Conservation (phyloP, 306 rosid species). For the Astragalus glycyphyllos region DNA sequence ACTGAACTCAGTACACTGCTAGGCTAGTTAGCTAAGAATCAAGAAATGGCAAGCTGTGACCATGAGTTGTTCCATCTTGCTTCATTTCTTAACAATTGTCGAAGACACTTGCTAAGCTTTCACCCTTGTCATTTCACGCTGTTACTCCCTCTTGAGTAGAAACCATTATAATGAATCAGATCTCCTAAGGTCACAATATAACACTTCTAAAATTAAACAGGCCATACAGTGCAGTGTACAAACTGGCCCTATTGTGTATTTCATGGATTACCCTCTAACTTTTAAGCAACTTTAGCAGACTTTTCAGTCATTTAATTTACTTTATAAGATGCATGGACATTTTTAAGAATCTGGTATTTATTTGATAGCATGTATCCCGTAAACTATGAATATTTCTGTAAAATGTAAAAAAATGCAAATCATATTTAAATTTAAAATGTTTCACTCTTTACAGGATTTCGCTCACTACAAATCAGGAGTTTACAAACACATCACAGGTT, state of each 20-base stretch:
- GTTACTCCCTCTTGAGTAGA: not conserved
- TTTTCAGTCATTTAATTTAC: constrained; percentile 6
- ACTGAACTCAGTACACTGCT: too few species aligned
- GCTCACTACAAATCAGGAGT: constrained; percentile 98
- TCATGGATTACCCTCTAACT: not conserved
- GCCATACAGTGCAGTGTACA: not conserved
- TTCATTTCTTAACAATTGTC: not conserved
- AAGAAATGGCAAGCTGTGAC: too few species aligned
- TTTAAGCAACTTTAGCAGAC: constrained; percentile 4
- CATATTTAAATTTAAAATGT: not conserved
- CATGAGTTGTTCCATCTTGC: too few species aligned
- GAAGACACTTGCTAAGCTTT: not conserved
- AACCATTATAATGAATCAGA: not conserved
- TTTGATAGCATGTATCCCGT: not conserved
- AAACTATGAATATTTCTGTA: too few species aligned
- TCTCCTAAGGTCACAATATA: constrained; percentile 5
- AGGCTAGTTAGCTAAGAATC: too few species aligned
- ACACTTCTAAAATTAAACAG: not conserved
- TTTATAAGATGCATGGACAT: not conserved
- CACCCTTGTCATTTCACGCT: not conserved
- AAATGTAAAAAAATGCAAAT: too few species aligned
- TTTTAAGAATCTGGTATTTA: constrained; percentile 7
- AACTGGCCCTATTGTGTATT: constrained; percentile 1
- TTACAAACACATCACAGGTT: constrained; percentile 85
- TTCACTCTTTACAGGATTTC: constrained; percentile 68